phyloP scores from a whole-genome alignment of 2,329 filamentous ascomycete species.

The Colletotrichum phormii region DNA sequence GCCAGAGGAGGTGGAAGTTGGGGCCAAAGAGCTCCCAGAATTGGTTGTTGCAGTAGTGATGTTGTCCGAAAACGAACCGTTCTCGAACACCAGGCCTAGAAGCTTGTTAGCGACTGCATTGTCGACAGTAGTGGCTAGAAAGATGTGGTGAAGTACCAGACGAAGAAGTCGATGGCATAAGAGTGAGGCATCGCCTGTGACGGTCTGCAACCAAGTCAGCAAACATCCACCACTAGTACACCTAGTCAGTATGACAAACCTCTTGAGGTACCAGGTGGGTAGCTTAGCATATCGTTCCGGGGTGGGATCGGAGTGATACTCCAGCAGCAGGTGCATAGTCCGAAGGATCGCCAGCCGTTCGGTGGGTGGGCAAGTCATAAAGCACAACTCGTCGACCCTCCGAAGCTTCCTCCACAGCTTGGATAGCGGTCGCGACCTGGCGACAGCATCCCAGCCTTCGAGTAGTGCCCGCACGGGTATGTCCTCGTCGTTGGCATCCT shows the following conservation, averaged over 20 bases:
- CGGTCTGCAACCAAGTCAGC: slow-evolving; percentile 38
- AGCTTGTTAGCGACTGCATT: neutral
- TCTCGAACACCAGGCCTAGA: slow-evolving; percentile 44
- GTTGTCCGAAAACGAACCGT: slow-evolving; percentile 45
- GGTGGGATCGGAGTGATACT: slow-evolving; percentile 43
- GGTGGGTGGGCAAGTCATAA: slow-evolving; percentile 33
- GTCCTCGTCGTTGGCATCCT: slow-evolving; percentile 42
- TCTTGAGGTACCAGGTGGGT: slow-evolving; percentile 43
- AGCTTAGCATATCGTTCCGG: slow-evolving; percentile 37
- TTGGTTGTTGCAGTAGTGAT: slow-evolving; percentile 44
- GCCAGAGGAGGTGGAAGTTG: slow-evolving; percentile 42
- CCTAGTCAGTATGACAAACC: slow-evolving; percentile 32
- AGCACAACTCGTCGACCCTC: slow-evolving; percentile 41
- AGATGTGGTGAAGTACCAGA: slow-evolving; percentile 39
- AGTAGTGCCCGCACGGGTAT: slow-evolving; percentile 41
- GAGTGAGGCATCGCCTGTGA: slow-evolving; percentile 44
- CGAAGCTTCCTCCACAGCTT: slow-evolving; percentile 43
- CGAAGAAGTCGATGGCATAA: slow-evolving; percentile 46
- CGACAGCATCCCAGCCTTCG: slow-evolving; percentile 45
- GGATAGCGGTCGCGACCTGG: slow-evolving; percentile 42
- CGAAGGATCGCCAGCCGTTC: slow-evolving; percentile 42
- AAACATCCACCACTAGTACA: neutral
- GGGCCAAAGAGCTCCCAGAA: slow-evolving; percentile 43
- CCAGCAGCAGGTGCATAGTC: slow-evolving; percentile 42
- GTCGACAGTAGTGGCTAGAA: no score